Evolutionary conservation across 2,329 filamentous ascomycete genomes (phyloP).

Genomic region (Fusarium brevicatenulatum): DNA sequence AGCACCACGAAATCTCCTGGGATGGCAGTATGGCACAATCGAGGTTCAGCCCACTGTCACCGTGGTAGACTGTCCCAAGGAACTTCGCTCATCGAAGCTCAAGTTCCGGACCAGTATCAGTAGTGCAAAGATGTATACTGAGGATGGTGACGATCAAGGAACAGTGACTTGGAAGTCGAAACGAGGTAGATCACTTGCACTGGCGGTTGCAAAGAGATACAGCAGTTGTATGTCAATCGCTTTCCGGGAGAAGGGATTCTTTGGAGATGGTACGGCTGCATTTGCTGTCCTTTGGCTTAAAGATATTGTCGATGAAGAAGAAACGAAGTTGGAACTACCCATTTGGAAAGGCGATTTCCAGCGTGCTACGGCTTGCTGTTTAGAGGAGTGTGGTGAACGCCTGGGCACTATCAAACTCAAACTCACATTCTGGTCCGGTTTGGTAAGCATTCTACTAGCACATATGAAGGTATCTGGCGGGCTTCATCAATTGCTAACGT

Average conservation of each 20-base stretch:
- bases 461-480: background rate
- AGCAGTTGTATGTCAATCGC: conserved; percentile 64
- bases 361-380: conserved; percentile 58
- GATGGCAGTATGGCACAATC: conserved; percentile 78
- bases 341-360: conserved; percentile 71
- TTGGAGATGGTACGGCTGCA: conserved; percentile 65
- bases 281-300: conserved; percentile 76
- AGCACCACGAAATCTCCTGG: conserved; percentile 66
- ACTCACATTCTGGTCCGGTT: conserved; percentile 50
- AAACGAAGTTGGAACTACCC: conserved; percentile 65
- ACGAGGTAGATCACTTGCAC: conserved; percentile 53
- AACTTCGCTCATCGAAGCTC: conserved; percentile 61
- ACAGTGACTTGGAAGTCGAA: conserved; percentile 62
- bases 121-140: conserved; percentile 66
- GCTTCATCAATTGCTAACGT: conserved; percentile 4
- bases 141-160: conserved; percentile 50
- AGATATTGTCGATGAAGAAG: conserved; percentile 75
- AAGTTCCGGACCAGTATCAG: conserved; percentile 69
- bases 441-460: conserved; percentile 42
- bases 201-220: conserved; percentile 71
- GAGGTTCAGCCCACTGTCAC: conserved; percentile 66
- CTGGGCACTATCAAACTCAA: conserved; percentile 57
- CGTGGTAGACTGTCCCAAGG: conserved; percentile 55
- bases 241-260: conserved; percentile 55
- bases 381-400: conserved; percentile 58